Conservation (phyloP, 1,139 yeast genomes). For the Yamadazyma triangularis region DNA sequence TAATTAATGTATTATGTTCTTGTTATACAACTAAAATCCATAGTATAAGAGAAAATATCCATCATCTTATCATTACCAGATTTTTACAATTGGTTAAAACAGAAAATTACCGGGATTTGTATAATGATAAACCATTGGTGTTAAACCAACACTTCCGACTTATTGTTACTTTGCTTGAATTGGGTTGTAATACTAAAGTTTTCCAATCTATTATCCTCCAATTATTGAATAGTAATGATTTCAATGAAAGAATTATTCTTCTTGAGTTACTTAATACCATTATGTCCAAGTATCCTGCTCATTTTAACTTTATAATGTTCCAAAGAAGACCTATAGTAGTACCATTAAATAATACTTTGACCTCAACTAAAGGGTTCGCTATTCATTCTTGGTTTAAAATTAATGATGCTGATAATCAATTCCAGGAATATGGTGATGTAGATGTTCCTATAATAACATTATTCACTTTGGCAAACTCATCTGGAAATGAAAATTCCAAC, state of each 20-base stretch:
- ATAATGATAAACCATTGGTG: slow-evolving; percentile 9
- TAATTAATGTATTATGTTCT: slow-evolving; percentile 19
- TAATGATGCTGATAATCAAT: slow-evolving; percentile 8
- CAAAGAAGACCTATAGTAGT: slow-evolving; percentile 15
- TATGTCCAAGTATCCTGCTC: slow-evolving; percentile 20
- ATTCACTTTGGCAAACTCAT: slow-evolving; percentile 26
- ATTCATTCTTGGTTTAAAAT: slow-evolving; percentile 38
- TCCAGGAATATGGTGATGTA: too few species aligned
- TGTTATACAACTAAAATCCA: slow-evolving; percentile 25
- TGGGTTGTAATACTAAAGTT: slow-evolving; percentile 29
- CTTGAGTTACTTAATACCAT: slow-evolving; percentile 23
- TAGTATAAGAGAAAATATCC: slow-evolving; percentile 16
- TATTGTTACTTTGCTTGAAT: slow-evolving; percentile 25
- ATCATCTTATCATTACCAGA: slow-evolving; percentile 17
- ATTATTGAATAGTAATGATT: slow-evolving; percentile 10
- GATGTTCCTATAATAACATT: slow-evolving; percentile 17
- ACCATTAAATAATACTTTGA: slow-evolving; percentile 19
- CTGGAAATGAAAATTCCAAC: slow-evolving; percentile 10
- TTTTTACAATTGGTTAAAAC: slow-evolving; percentile 8
- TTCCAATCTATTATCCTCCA: slow-evolving; percentile 18
- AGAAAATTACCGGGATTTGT: slow-evolving; percentile 1
- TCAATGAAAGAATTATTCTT: slow-evolving; percentile 14
- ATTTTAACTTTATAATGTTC: slow-evolving; percentile 26
- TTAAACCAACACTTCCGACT: slow-evolving; percentile 21
- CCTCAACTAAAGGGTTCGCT: slow-evolving; percentile 18